Base-by-base conservation (phyloP, 371 early-diverging fungal species). In the Mortierella sp. region DNA sequence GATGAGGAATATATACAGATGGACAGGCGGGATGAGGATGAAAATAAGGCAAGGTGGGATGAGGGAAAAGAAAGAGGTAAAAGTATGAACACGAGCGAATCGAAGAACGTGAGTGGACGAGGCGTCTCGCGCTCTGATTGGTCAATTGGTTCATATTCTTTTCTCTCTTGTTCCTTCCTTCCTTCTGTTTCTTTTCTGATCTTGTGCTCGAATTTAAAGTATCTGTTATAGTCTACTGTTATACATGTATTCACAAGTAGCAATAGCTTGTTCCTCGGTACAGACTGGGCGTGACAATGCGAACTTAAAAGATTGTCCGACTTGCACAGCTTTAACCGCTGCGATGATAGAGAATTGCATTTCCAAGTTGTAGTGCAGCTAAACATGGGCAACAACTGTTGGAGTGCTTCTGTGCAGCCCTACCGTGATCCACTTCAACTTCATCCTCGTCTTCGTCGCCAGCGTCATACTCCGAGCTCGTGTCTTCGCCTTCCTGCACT, bases 111-210 rank as follows among this genome's bases (percentile, higher is more conserved):
- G 41, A 43, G 50, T 15, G 30, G 32, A 50, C 21, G 17, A 52
- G 37, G 44, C 69, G 69, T 69, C 69, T 69, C 69, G 54, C 39
- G 55, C 42, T 43, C 17, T 69, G 57, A 69, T 69, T 69, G 69
- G 69, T 69, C 57, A 55, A 48, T 23, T 34, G 53, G n/a, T 39
- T 37, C 12, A n/a, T 37, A 9, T 52, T 23, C 17, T 53, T 39
- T 21, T 17, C 15, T 21, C 37, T 34, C 37, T 34, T 34, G 37
- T n/a, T n/a, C n/a, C n/a, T n/a, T n/a, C n/a, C n/a, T n/a, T n/a
- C n/a, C n/a, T n/a, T n/a, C n/a, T n/a, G n/a, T n/a, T n/a, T n/a
- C n/a, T n/a, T n/a, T n/a, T n/a, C n/a, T n/a, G n/a, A n/a, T n/a
- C n/a, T n/a, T n/a, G n/a, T n/a, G n/a, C n/a, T n/a, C n/a, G n/a